Base-by-base conservation (phyloP, 495 filamentous ascomycete genomes). In the Annulohypoxylon bovei region DNA sequence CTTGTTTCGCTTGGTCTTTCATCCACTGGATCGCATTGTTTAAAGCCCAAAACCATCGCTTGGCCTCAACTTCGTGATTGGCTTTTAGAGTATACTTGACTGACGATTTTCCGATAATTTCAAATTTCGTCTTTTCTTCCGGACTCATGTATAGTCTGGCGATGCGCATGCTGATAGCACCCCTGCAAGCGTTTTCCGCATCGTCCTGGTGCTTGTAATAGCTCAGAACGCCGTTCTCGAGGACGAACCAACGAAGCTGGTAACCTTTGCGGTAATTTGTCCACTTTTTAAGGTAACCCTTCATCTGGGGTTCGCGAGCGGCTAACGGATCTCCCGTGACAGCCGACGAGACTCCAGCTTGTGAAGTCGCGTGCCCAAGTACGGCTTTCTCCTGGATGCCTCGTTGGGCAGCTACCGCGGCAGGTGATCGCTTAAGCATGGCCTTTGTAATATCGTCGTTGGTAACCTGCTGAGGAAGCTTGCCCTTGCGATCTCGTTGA, bases 181-280 rank as follows among this genome's bases (percentile, higher is more conserved):
- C 95, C 49, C 95, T 94, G 79, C 95, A 99, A 52, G 95, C 93
- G 16, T 91, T 93, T 9, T 92, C 92, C 32, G 92, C 89, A 77
- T 98, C 95, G 76, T 99, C 95, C 81, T 99, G 95, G 77, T 99
- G 93, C 80, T 99, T 99, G 82, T 98, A 99, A 79, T 99, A 99
- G 77, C 95, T 98, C 70, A 99, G 79, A 16, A 99, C 96, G 14
- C 95, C 95, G 75, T 98, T 96, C 73, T 99, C 95, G 22, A 99
- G 85, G 0, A 98, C 96, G 78, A 99, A 99, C 94, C 95, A 99
- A 50, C 95, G 87, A 56, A 99, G 81, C 81, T 99, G 97, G 81
- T 95, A 98, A 3, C 95, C 95, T 74, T 89, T 93, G 7, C 94
- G 93, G 77, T 99, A 99, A 73, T 99, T 99, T 20, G 95, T 98